A percentile compares a stretch with the other conserved stretches of the same genome.
phyloP scores from a whole-genome alignment of 352 stramenopile genomes.

The Phytophthora idaei region DNA sequence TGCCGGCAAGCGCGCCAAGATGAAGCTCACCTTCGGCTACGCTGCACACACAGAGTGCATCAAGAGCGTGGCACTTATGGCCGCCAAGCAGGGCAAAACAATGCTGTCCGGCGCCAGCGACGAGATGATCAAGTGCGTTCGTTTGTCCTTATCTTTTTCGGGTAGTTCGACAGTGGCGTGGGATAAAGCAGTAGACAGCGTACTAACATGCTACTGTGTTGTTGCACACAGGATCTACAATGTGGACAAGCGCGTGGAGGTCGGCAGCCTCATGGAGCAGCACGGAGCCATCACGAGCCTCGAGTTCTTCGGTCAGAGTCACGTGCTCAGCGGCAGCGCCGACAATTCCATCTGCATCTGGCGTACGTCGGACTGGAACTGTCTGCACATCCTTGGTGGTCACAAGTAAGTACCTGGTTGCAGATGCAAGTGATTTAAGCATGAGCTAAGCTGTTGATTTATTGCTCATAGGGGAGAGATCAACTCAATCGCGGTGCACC shows the following conservation, averaged over 20 bases:
- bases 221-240: conserved; percentile 79
- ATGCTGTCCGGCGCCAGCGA: conserved; percentile 83
- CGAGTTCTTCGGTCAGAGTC: conserved; percentile 87
- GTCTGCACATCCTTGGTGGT: conserved; percentile 87
- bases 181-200: not conserved
- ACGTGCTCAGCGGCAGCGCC: conserved; percentile 86
- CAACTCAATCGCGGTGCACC: conserved; percentile 86
- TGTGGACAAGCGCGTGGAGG: conserved; percentile 86
- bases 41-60: conserved; percentile 85
- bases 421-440: not conserved
- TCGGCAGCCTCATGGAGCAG: conserved; percentile 88
- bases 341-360: conserved; percentile 92
- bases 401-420: conserved; percentile 64
- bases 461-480: conserved; percentile 67
- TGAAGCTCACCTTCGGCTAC: conserved; percentile 89
- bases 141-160: not conserved
- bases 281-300: conserved; percentile 86
- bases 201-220: conserved; percentile 3
- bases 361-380: conserved; percentile 91
- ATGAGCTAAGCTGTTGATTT: not conserved
- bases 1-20: conserved; percentile 45
- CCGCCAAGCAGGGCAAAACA: conserved; percentile 79
- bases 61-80: conserved; percentile 86
- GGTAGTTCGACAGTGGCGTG: not conserved
- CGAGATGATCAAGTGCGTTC: conserved; percentile 87